phyloP scores from a whole-genome alignment of 2,329 filamentous ascomycete genomes.

The Coniochaeta sp. region DNA sequence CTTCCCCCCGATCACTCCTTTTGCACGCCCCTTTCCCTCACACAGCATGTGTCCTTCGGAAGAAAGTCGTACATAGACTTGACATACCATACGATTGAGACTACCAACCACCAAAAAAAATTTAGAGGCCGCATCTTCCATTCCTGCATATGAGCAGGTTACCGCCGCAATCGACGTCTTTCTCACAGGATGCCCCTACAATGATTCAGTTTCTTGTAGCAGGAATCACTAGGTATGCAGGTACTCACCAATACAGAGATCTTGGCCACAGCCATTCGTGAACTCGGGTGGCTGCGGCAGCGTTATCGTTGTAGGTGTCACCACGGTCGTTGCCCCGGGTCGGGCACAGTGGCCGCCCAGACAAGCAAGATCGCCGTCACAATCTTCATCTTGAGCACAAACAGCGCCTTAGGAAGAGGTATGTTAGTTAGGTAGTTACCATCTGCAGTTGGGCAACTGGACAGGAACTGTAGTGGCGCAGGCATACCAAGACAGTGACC shows the following conservation, averaged over 20 bases:
- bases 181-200: neutral
- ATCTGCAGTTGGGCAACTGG: too few relatives aligned
- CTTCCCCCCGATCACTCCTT: too few relatives aligned
- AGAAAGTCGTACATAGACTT: too few relatives aligned
- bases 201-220: neutral
- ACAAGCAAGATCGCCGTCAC: neutral
- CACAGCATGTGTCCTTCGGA: too few relatives aligned
- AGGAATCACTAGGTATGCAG: neutral
- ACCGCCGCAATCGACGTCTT: neutral
- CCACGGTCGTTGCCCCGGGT: neutral
- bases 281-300: neutral
- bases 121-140: neutral
- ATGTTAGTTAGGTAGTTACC: neutral
- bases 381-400: neutral
- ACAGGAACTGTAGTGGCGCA: neutral
- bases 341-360: neutral
- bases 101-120: neutral
- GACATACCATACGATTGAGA: too few relatives aligned
- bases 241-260: neutral
- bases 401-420: neutral
- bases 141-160: neutral
- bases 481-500: neutral
- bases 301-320: neutral
- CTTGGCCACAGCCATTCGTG: neutral
- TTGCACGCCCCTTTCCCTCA: too few relatives aligned